These are phyloP conservation scores for Globisporangium echinulatum DNA, from an alignment of 352 stramenopile genomes.

Conservation along the genomic window DNA sequence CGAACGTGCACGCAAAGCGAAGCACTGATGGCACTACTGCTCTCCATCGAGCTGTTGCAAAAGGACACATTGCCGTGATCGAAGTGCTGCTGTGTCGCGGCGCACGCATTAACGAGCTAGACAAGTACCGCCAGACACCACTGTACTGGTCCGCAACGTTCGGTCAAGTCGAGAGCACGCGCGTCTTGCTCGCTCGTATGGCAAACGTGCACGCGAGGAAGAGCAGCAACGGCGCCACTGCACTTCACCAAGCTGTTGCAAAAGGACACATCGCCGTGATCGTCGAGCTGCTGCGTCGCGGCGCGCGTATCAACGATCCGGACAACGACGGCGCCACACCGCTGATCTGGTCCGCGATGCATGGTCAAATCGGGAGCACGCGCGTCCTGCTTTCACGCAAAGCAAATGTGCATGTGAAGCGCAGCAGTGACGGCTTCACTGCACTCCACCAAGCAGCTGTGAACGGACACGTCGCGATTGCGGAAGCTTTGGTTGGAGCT, in stretches of 20 bases:
- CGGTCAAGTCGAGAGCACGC: neutral
- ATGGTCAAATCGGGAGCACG: neutral
- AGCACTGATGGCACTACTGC: no score
- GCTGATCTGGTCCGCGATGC: neutral
- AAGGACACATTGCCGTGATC: neutral
- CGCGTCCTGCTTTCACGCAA: neutral
- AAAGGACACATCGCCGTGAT: neutral
- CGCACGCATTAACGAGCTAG: neutral
- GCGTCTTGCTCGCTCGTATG: neutral
- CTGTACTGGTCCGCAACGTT: neutral
- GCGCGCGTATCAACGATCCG: neutral
- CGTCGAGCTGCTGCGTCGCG: neutral
- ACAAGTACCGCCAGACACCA: neutral
- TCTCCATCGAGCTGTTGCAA: no score
- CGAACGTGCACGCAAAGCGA: no score
- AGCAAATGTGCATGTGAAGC: neutral
- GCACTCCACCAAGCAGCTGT: no score
- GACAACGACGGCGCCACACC: neutral
- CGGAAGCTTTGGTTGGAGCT: no score
- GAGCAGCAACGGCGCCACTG: neutral
- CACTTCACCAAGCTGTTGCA: neutral
- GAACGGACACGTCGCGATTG: no score
- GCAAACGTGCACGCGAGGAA: neutral
- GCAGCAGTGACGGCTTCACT: no score
- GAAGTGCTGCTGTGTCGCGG: neutral